Conservation (phyloP, 2,329 filamentous ascomycete genomes). For the Exophiala sp. region DNA sequence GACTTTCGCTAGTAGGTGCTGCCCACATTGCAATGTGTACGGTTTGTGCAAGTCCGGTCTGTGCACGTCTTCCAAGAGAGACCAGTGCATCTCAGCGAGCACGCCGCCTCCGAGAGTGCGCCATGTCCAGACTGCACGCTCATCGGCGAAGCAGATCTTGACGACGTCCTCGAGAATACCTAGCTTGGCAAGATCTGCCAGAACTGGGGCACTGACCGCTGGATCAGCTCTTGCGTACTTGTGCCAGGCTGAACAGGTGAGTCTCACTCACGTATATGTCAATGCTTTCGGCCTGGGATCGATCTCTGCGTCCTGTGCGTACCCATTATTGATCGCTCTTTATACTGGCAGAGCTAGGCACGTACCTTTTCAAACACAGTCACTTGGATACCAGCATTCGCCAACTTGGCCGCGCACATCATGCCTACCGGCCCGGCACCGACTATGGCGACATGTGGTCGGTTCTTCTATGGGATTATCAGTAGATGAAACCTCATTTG, state of each 20-base stretch:
- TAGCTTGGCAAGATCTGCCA: not conserved
- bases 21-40: not conserved
- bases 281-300: not conserved
- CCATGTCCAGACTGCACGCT: not conserved
- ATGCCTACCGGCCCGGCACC: not conserved
- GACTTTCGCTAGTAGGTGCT: not conserved
- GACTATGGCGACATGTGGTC: not conserved
- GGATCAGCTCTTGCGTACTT: not conserved
- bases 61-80: not conserved
- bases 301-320: not conserved
- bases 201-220: not conserved
- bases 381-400: not conserved
- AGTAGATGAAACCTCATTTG: not conserved
- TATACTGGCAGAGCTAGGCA: not conserved
- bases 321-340: not conserved
- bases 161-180: not conserved
- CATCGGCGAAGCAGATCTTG: slow-evolving; percentile 1
- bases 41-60: not conserved
- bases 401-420: not conserved
- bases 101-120: not conserved
- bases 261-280: not conserved
- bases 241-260: not conserved
- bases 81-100: not conserved
- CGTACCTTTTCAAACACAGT: not conserved
- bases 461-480: not conserved